phyloP scores from a whole-genome alignment of 2,329 filamentous ascomycete species.

The Akanthomyces dipterigenus region DNA sequence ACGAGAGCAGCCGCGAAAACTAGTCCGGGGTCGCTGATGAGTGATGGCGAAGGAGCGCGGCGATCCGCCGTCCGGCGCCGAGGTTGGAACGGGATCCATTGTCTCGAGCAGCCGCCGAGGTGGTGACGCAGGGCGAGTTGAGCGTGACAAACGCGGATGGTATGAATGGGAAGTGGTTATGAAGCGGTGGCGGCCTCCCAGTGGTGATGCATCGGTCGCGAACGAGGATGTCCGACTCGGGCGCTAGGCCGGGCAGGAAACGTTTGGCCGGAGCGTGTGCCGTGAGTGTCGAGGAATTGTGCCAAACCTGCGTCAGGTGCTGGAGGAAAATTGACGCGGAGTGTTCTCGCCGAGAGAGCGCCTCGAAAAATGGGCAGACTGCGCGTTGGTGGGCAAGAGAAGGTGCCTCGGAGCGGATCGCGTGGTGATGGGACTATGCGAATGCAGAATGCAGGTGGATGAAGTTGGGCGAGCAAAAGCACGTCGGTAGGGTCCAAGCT shows the following conservation, averaged over 20 bases:
- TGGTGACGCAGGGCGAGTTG: not conserved
- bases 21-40: conserved; percentile 47
- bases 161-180: not conserved
- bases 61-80: conserved; percentile 36
- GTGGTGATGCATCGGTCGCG: conserved; percentile 1
- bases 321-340: not conserved
- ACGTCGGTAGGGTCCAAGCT: conserved; percentile 3
- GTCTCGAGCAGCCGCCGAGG: conserved; percentile 1
- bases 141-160: not conserved
- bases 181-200: not conserved
- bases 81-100: conserved; percentile 27
- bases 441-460: not conserved
- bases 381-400: not conserved
- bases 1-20: conserved; percentile 78
- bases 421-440: not conserved
- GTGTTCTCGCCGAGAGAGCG: not conserved
- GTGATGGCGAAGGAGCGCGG: conserved; percentile 51
- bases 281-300: not conserved
- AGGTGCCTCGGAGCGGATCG: not conserved
- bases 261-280: not conserved
- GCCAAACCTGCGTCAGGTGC: not conserved
- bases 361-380: not conserved
- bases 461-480: not conserved
- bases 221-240: not conserved
- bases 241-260: not conserved